A percentile compares a stretch with the other conserved stretches of the same genome.
phyloP scores from a whole-genome alignment of 1,284 basidiomycete species.

The Grifola frondosa region DNA sequence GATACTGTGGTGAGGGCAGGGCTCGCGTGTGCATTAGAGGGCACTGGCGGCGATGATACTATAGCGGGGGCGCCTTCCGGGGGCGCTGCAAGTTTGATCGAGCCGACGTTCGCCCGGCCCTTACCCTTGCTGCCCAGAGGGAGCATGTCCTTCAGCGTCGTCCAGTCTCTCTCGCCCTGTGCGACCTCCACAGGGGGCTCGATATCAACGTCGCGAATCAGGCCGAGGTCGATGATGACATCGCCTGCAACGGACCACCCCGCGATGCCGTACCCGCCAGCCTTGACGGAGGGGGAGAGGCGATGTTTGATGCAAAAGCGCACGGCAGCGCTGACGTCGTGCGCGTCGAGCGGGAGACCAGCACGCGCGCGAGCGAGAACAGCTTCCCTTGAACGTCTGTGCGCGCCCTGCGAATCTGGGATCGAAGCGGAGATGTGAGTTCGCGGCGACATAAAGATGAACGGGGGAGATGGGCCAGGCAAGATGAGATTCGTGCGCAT shows the following conservation, averaged over 20 bases:
- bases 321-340: constrained; percentile 71
- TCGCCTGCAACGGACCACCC: constrained; percentile 87
- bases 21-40: too few species aligned
- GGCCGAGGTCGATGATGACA: constrained; percentile 76
- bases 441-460: too few species aligned
- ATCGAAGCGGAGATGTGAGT: neutral
- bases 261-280: constrained; percentile 86
- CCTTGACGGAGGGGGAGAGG: constrained; percentile 81
- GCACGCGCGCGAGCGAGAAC: constrained; percentile 52
- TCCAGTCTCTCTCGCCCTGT: constrained; percentile 49
- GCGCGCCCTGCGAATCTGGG: constrained; percentile 62
- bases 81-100: neutral
- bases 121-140: constrained; percentile 56
- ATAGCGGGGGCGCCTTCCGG: neutral
- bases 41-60: constrained; percentile 6
- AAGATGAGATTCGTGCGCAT: too few species aligned
- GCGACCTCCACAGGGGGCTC: constrained; percentile 47
- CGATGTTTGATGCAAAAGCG: constrained; percentile 67
- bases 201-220: constrained; percentile 65
- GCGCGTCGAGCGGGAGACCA: constrained; percentile 71
- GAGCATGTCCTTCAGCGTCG: constrained; percentile 54
- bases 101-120: constrained; percentile 24
- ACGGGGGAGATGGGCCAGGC: too few species aligned
- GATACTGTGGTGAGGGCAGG: too few species aligned
- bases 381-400: constrained; percentile 78